Base-by-base conservation (phyloP, 1,139 yeast genomes). In the Debaryomyces robertsiae region DNA sequence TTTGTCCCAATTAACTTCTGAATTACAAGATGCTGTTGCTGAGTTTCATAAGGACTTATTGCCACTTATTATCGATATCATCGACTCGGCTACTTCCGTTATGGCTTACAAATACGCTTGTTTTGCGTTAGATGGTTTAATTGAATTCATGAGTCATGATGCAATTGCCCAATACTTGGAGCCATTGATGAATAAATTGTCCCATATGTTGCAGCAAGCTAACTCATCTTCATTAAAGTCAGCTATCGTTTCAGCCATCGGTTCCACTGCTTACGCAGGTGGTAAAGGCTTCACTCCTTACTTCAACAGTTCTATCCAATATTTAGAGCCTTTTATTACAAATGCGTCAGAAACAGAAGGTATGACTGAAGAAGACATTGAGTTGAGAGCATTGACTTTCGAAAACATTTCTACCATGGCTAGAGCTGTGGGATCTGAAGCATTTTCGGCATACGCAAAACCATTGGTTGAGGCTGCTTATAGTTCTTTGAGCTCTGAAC, bases 391-490 rank as follows among this genome's bases (percentile, higher is more conserved):
- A 35, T 77, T 84, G 61, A 88, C 97, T 41, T 83, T 93, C 53
- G 98, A 94, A 69, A 87, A 94, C 57, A 80, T 94, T 52, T 88
- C 97, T 31, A 85, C 96, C 17, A 84, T 93, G 85, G 98, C 96
- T 43, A 81, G 93, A 64, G 97, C 99, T 41, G 97, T 93, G 45
- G 96, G 98, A 49, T 84, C 94, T 42, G 93, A 85, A 54, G 72
- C 88, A 2, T 93, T 93, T 68, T 79, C 89, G 32, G 81, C 86
- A 32, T 89, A 79, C 62, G 96, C 96, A 39, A 83, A 84, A 60
- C 94, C 96, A 33, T 78, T 91, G 59, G 89, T 91, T 51, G 87
- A 86, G 60, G 89, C 96, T 47, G 94, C 97, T 27, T 86, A 88
- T 61, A 75, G 74, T 45, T 84, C 95, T 38, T 77, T 93, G 55